These are phyloP conservation scores for Immersiporthe knoxdaviesiana DNA, from an alignment of 2,329 filamentous ascomycete genomes.

Conservation along the genomic window DNA sequence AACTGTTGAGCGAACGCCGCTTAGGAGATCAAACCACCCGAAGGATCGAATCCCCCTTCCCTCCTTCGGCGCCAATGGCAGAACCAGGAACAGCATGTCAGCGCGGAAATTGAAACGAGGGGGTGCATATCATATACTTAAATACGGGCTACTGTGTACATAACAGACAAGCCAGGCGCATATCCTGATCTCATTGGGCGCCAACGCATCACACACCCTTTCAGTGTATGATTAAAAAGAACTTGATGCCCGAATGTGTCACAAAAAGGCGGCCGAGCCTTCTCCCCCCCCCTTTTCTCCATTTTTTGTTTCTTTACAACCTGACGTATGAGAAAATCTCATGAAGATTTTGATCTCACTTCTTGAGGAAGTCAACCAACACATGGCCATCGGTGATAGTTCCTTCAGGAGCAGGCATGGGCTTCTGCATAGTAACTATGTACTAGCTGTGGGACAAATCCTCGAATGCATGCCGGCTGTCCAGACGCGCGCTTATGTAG, in stretches of 20 bases:
- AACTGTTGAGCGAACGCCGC: background rate
- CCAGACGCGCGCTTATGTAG: background rate
- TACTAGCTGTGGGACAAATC: background rate
- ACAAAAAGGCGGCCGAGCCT: background rate
- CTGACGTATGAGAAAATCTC: background rate
- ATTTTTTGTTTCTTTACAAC: background rate
- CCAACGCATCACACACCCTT: background rate
- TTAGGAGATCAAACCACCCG: background rate
- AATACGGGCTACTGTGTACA: too few relatives aligned
- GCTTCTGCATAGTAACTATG: too few relatives aligned
- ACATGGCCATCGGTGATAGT: background rate
- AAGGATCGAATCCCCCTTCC: too few relatives aligned
- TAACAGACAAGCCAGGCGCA: background rate
- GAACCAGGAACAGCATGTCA: constrained; percentile 5
- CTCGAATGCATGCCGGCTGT: background rate
- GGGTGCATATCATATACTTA: background rate
- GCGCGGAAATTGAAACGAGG: constrained; percentile 5
- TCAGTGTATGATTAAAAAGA: background rate
- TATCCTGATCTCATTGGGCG: background rate
- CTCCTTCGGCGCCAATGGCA: background rate
- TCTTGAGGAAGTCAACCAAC: background rate
- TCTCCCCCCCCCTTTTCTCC: too few relatives aligned
- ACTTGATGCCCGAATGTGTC: background rate
- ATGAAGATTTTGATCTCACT: background rate
- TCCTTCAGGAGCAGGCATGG: background rate